Evolutionary conservation across 2,329 filamentous ascomycete genomes (phyloP), one percentile per base, ranked within the genome.

Genomic region (Coniochaeta sp.): DNA sequence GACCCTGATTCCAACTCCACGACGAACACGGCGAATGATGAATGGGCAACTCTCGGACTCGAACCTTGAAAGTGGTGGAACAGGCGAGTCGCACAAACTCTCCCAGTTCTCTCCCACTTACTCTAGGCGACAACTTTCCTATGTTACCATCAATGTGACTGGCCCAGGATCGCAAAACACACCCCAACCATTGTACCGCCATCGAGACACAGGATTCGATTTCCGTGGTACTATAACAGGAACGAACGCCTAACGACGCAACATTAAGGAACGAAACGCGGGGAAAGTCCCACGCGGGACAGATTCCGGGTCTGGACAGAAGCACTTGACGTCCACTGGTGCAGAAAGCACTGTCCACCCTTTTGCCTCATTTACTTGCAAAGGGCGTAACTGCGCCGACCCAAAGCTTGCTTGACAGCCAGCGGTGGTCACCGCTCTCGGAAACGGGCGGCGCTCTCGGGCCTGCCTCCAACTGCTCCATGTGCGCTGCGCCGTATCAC

Each of bases 271-370:
- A 40, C 35, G 35, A 22, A 42, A 42, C 38, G 38, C 38, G 38
- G 38, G 38, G 38, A 42, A 33, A 42, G 38, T 42, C 38, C 38
- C 38, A 22, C 20, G 38, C 38, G 38, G 20, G 38, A 42, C 38
- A 9, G 12, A 24, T 4, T 42, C 38, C 38, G 22, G 33, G 18
- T 24, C 26, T 24, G 12, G 38, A 24, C 12, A 42, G 38, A 18
- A 42, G 18, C 8, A 22, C 7, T 40, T 24, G 3, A 26, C 20
- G n/a, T n/a, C n/a, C n/a, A n/a, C n/a, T n/a, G n/a, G n/a, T n/a
- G n/a, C n/a, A n/a, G n/a, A n/a, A n/a, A n/a, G n/a, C n/a, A n/a
- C n/a, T n/a, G n/a, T n/a, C n/a, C n/a, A n/a, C n/a, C n/a, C n/a
- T n/a, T n/a, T n/a, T n/a, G n/a, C n/a, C n/a, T n/a, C n/a, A n/a